Conservation (phyloP, 164 flowering plant species). For the Chimonanthus praecox region DNA sequence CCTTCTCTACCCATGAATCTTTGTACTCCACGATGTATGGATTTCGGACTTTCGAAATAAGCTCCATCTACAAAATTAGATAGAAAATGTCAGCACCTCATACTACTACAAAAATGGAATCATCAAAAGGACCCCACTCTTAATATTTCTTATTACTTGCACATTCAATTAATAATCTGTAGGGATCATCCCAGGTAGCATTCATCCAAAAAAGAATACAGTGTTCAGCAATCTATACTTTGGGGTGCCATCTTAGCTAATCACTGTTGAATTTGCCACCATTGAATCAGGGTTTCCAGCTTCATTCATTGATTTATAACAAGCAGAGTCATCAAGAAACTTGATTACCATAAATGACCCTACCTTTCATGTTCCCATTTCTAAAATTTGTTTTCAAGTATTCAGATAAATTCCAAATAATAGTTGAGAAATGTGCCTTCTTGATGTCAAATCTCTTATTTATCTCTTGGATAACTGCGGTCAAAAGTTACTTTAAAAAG, state of each 20-base stretch:
- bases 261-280: background rate
- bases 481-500: no score
- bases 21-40: constrained; percentile 97
- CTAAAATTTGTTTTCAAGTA: background rate
- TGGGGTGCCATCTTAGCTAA: background rate
- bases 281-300: background rate
- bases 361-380: background rate
- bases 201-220: background rate
- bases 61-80: constrained; percentile 79
- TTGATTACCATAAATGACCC: background rate
- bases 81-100: constrained; percentile 10
- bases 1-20: constrained; percentile 99
- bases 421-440: no score
- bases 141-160: background rate
- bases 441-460: no score
- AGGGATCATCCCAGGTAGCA: background rate
- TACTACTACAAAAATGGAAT: background rate
- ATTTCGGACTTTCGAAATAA: constrained; percentile 71
- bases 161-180: background rate
- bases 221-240: background rate
- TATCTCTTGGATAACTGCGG: no score
- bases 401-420: background rate
- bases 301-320: no score
- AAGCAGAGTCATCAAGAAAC: background rate
- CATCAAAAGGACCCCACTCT: background rate